These are phyloP conservation scores for Phialophora macrospora DNA, from an alignment of 2,329 filamentous ascomycete species.

Conservation along the genomic window DNA sequence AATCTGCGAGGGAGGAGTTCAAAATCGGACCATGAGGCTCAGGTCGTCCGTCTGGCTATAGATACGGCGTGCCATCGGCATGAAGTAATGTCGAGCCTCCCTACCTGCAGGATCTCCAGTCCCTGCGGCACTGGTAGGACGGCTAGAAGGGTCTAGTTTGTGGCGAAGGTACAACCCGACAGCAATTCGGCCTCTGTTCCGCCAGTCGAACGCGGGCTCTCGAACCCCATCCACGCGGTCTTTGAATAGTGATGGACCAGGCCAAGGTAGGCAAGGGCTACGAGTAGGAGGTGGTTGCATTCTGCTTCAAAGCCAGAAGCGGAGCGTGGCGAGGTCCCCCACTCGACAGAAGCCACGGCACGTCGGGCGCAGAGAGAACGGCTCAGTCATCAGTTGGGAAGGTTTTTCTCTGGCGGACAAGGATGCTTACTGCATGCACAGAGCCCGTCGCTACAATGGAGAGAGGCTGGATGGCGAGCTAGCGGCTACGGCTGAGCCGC, in stretches of 20 bases:
- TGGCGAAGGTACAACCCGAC: conserved; percentile 6
- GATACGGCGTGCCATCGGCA: conserved; percentile 18
- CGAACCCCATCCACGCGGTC: conserved; percentile 3
- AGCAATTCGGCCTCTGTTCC: conserved; percentile 5
- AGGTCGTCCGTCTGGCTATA: conserved; percentile 16
- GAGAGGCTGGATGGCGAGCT: conserved; percentile 5
- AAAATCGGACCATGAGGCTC: conserved; percentile 19
- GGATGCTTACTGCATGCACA: conserved; percentile 20
- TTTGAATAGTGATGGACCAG: conserved; percentile 14
- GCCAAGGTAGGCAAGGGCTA: conserved; percentile 9
- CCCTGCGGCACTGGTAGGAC: conserved; percentile 16
- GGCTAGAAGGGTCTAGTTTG: conserved; percentile 20
- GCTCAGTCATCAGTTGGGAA: conserved; percentile 1
- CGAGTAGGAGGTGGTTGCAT: conserved; percentile 9
- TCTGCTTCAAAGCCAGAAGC: background rate
- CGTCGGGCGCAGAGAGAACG: conserved; percentile 9
- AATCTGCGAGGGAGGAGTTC: conserved; percentile 5
- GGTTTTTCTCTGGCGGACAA: conserved; percentile 7
- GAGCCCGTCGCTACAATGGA: conserved; percentile 2
- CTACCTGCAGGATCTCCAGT: background rate
- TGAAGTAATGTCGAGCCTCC: conserved; percentile 4
- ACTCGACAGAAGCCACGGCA: conserved; percentile 6
- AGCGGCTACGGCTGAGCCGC: background rate
- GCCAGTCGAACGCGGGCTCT: background rate
- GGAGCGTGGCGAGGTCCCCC: conserved; percentile 9